Base-by-base conservation (phyloP, 2,329 filamentous ascomycete species). In the Pseudogymnoascus verrucosus region DNA sequence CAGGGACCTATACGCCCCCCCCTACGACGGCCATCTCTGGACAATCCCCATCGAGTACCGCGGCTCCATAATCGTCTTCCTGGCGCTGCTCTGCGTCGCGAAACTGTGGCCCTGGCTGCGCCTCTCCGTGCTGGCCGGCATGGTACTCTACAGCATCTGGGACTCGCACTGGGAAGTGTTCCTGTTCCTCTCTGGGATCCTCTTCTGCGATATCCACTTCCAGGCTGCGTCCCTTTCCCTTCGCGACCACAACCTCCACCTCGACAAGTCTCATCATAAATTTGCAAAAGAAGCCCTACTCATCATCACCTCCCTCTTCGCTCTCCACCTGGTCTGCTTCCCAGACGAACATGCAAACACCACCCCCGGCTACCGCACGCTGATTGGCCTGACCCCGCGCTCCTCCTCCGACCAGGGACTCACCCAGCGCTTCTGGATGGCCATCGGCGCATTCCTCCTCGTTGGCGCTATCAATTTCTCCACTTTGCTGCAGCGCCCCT, bases 31-130 rank as follows among this genome's bases (percentile, higher is more conserved):
- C 26, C 86, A 88, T 67, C 71, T 83, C 3, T 88, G 85, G 84
- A 86, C 81, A 0, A 88, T 89, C 62, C 84, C 86, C 0, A 75
- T 85, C 21, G 86, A 89, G 70, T 82, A 86, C 73, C 77, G 79
- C 68, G 87, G 87, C 10, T 89, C 87, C 1, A 78, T 90, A 62
- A 76, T 86, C 66, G 75, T 88, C 61, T 90, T 39, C 36, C 14
- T 39, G 36, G 14, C 36, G 36, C 12, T 39, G 36, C 12, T 39
- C 36, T 39, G 36, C 36, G 36, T 39, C 36, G 36, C 36, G 36
- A 39, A 39, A 39, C 36, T 39, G 12, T n/a, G 36, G 36, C 36
- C 36, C 36, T 39, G 14, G 36, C 36, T 39, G 3, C 81, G 87
- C 12, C 77, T 89, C 0, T 77, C 77, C 72, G 82, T 81, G 69